A percentile compares a stretch with the other conserved stretches of the same genome.
Evolutionary conservation across 805 yeast species (phyloP).

Genomic region (Candida boidinii): DNA sequence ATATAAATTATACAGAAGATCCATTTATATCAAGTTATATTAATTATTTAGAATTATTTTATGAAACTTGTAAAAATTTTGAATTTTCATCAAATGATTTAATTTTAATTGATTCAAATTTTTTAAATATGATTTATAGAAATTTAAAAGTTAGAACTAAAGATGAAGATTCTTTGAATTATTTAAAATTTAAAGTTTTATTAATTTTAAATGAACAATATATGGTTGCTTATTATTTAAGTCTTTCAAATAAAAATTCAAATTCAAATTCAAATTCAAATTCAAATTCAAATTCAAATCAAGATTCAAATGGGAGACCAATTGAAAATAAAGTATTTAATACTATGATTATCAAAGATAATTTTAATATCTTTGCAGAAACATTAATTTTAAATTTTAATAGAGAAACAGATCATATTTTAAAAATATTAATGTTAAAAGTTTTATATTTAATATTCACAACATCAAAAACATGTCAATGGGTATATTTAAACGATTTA

Average conservation of each 20-base stretch:
- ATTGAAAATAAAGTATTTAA: conserved; percentile 44
- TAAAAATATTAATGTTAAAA: conserved; percentile 74
- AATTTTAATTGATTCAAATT: conserved; percentile 30
- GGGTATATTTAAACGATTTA: conserved; percentile 76
- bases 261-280: background rate
- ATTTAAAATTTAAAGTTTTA: conserved; percentile 61
- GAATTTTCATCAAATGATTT: conserved; percentile 36
- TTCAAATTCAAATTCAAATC: background rate
- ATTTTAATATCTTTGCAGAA: conserved; percentile 52
- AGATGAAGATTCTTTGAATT: conserved; percentile 50
- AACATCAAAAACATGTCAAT: conserved; percentile 50
- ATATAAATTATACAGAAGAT: conserved; percentile 9
- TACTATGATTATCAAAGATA: conserved; percentile 36
- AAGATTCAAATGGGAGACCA: conserved; percentile 8
- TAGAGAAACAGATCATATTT: conserved; percentile 60
- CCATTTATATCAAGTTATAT: conserved; percentile 16
- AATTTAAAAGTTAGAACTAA: conserved; percentile 31
- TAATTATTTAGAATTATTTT: conserved; percentile 40
- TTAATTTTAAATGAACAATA: conserved; percentile 82
- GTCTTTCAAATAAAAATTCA: background rate
- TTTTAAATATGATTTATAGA: conserved; percentile 39
- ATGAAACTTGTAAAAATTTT: conserved; percentile 44
- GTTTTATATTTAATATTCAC: conserved; percentile 69
- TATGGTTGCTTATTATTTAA: conserved; percentile 47
- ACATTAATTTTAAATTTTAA: conserved; percentile 69